These are phyloP conservation scores for Linnemannia schmuckeri DNA, from an alignment of 192 early-diverging fungal species.

Conservation along the genomic window DNA sequence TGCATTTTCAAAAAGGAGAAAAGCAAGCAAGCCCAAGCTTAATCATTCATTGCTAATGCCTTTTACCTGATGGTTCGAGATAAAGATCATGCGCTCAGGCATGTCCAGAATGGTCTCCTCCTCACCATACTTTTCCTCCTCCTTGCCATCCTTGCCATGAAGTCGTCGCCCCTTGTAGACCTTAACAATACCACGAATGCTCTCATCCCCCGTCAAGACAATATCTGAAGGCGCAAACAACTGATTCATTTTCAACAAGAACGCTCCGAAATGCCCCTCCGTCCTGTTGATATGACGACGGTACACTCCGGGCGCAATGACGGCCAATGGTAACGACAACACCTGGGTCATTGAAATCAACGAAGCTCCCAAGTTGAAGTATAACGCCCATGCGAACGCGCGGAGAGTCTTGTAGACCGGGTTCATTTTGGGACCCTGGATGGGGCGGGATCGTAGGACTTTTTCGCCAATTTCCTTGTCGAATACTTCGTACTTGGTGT, in stretches of 20 bases:
- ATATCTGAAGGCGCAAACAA: slow-evolving; percentile 66
- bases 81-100: slow-evolving; percentile 62
- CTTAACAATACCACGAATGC: slow-evolving; percentile 43
- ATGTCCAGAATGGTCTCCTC: slow-evolving; percentile 55
- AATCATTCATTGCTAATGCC: neutral
- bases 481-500: slow-evolving; percentile 8
- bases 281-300: slow-evolving; percentile 56
- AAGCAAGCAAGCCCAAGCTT: neutral
- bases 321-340: slow-evolving; percentile 38
- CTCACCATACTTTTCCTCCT: slow-evolving; percentile 12
- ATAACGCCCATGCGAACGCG: slow-evolving; percentile 34
- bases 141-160: slow-evolving; percentile 27
- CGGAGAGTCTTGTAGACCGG: slow-evolving; percentile 43
- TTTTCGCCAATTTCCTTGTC: neutral
- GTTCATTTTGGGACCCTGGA: slow-evolving; percentile 45
- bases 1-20: neutral
- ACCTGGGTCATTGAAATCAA: slow-evolving; percentile 53
- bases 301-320: slow-evolving; percentile 45
- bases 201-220: slow-evolving; percentile 61
- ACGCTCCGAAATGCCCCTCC: slow-evolving; percentile 55
- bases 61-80: slow-evolving; percentile 71
- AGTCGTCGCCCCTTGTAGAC: slow-evolving; percentile 22
- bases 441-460: neutral
- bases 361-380: slow-evolving; percentile 44
- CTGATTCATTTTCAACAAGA: slow-evolving; percentile 63